These are phyloP conservation scores for Vigna unguiculata DNA, from an alignment of 306 rosid genomes.

Conservation along the genomic window DNA sequence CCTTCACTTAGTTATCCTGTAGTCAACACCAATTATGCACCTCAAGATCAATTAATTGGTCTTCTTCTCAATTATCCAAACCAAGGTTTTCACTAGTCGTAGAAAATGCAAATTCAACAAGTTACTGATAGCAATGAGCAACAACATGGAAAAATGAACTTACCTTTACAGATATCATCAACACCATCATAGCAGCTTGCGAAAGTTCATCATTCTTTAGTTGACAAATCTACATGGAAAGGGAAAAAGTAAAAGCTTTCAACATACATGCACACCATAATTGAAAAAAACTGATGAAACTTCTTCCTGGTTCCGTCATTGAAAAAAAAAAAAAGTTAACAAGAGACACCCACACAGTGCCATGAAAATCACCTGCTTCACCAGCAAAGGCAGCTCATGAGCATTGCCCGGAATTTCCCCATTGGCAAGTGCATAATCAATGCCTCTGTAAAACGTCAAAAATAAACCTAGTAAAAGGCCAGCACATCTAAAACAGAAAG, in stretches of 20 bases:
- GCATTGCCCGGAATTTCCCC: conserved; percentile 54
- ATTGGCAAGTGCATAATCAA: conserved; percentile 77
- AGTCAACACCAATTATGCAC: conserved; percentile 18
- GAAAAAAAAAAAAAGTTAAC: not conserved
- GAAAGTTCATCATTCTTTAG: conserved; percentile 38
- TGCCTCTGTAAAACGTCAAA: conserved; percentile 64
- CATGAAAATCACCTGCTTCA: conserved; percentile 72
- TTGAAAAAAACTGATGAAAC: conserved; percentile 10
- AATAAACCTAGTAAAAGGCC: conserved; percentile 41
- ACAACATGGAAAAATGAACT: conserved; percentile 10
- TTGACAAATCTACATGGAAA: conserved; percentile 61
- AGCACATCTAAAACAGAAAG: conserved; percentile 21
- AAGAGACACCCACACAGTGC: not conserved
- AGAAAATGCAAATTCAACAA: conserved; percentile 32
- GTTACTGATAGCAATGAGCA: conserved; percentile 14
- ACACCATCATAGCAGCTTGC: conserved; percentile 72
- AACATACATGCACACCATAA: not conserved
- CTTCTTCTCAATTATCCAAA: conserved; percentile 14
- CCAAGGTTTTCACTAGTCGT: not conserved
- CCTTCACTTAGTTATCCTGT: conserved; percentile 12
- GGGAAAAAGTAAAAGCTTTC: conserved; percentile 22
- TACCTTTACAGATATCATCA: conserved; percentile 84
- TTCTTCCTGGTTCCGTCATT: not conserved
- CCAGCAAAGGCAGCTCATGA: conserved; percentile 54
- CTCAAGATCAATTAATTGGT: conserved; percentile 27